These are phyloP conservation scores for Arabidopsis suecica DNA, from an alignment of 345 rosid genomes.

Conservation along the genomic window DNA sequence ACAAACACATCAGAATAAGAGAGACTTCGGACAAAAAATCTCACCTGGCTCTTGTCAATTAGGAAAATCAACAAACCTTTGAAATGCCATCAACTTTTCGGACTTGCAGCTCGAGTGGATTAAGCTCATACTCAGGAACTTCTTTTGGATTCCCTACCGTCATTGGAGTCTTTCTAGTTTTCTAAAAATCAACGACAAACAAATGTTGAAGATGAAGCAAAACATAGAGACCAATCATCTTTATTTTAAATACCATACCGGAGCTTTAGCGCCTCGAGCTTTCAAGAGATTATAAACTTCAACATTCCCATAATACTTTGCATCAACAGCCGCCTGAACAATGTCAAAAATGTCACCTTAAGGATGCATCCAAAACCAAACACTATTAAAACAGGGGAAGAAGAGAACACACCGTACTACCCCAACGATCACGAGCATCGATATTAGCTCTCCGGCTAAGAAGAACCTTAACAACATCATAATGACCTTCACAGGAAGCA, in stretches of 20 bases:
- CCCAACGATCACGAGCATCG: conserved; percentile 99
- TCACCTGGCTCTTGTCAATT: background rate
- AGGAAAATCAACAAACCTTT: conserved; percentile 54
- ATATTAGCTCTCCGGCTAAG: conserved; percentile 75
- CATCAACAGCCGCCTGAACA: conserved; percentile 89
- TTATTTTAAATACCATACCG: conserved; percentile 50
- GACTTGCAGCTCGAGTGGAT: conserved; percentile 90
- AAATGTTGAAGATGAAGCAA: conserved; percentile 26
- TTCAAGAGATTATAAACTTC: conserved; percentile 83
- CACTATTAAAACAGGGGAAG: background rate
- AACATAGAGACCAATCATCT: conserved; percentile 16
- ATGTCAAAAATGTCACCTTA: conserved; percentile 12
- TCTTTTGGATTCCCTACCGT: conserved; percentile 84
- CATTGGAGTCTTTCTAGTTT: conserved; percentile 96
- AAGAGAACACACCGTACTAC: conserved; percentile 76
- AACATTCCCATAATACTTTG: conserved; percentile 81
- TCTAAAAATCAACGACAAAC: conserved; percentile 49
- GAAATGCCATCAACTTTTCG: conserved; percentile 84
- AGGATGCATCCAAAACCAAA: background rate
- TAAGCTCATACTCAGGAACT: conserved; percentile 95
- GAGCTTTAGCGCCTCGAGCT: conserved; percentile 89
- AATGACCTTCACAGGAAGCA: conserved; percentile 93
- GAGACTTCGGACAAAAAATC: background rate
- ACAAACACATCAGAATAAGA: background rate
- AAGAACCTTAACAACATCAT: conserved; percentile 69